phyloP scores from a whole-genome alignment of 352 stramenopile species.

The Phytophthora pseudosyringae region DNA sequence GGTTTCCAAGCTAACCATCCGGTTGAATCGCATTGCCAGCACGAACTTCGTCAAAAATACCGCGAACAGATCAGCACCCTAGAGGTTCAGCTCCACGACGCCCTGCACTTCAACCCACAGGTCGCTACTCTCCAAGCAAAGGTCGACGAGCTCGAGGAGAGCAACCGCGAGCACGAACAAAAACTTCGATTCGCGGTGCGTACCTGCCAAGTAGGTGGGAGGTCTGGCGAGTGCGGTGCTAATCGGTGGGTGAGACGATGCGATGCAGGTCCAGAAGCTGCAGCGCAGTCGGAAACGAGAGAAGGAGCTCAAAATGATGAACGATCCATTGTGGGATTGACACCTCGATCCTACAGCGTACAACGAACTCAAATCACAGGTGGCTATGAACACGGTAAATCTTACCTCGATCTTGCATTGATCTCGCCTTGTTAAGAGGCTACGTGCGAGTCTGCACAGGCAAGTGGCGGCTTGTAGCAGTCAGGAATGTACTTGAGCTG shows the following conservation, averaged over 20 bases:
- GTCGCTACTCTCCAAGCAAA: constrained; percentile 47
- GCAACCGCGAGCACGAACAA: constrained; percentile 54
- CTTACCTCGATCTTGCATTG: constrained; percentile 18
- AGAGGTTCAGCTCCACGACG: constrained; percentile 53
- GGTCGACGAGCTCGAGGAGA: constrained; percentile 49
- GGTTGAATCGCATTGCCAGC: constrained; percentile 29
- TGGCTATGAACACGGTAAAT: constrained; percentile 16
- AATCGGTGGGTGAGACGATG: not conserved
- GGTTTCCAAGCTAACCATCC: not conserved
- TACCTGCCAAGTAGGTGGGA: constrained; percentile 10
- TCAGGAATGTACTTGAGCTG: constrained; percentile 97
- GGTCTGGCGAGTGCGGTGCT: not conserved
- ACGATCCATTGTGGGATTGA: constrained; percentile 77
- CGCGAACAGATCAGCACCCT: constrained; percentile 48
- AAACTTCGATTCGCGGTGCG: constrained; percentile 70
- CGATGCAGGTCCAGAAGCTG: constrained; percentile 67
- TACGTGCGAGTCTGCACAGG: constrained; percentile 79
- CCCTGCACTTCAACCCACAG: constrained; percentile 55
- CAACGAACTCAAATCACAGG: constrained; percentile 23
- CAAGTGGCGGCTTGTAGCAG: constrained; percentile 91
- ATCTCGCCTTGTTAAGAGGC: constrained; percentile 52
- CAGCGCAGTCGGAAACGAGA: constrained; percentile 74
- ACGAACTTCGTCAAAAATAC: constrained; percentile 62
- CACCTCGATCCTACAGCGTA: constrained; percentile 33
- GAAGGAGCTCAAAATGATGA: constrained; percentile 66